Evolutionary conservation across 306 rosid species (phyloP), one percentile per base, ranked within the genome.

Genomic region (Prunus salicina): DNA sequence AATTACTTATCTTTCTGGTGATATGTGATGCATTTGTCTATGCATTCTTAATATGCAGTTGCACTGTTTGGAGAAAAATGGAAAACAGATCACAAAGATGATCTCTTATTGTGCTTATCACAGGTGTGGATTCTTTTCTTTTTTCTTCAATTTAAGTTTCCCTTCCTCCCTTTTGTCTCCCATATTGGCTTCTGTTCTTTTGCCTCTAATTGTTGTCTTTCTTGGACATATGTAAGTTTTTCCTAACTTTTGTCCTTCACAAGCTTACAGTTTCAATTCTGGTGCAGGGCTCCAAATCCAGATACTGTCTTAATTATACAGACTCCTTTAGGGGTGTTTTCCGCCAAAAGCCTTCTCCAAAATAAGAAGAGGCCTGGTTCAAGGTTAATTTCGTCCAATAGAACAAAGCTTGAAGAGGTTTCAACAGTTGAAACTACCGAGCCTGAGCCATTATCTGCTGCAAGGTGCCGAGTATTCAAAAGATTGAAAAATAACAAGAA

Each of bases 81-180:
- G 99, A 46, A 93, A 71, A 82, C 98, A 91, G 77, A 89, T 86
- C 49, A 96, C 99, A 32, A 92, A 89, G 85, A 93, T 93, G 99
- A 86, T 96, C 74, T 96, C 99, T 6, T 96, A 84, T 72, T 96
- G 99, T 78, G 98, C 99, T 74, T 96, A 93, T 79, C 99, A 96
- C 90, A 93, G 98, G 99, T 92, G 83, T 86, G 73, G 50, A 80
- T 68, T 78, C 78, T 86, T 82, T 62, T 49, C 53, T 20, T 41
- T 24, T 78, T 84, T 65, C 53, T 67, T 55, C 55, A 24, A 28
- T 8, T 51, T 1, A 72, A 69, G 20, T 41, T 46, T 55, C 62
- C 13, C 50, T 71, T 20, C 63, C 71, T 46, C 32, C 38, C 69
- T 24, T 74, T 73, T 52, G 65, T 69, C 50, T 73, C 71, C 34